A percentile compares a stretch with the other conserved stretches of the same genome.
Conservation (phyloP, 192 early-diverging fungal genomes). For the Backusella sp. region DNA sequence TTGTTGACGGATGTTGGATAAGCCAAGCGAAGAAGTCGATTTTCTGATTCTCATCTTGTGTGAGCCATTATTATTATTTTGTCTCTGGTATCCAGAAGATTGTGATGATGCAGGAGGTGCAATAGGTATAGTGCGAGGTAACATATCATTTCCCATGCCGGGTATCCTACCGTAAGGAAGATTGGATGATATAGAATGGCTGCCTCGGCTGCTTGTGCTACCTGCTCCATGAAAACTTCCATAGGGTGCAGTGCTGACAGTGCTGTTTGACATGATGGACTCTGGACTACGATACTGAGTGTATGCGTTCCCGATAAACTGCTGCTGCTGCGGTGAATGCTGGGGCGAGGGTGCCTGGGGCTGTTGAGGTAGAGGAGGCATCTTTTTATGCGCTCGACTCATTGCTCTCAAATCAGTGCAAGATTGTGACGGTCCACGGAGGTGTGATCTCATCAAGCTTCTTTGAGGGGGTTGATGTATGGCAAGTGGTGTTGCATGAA, state of each 20-base stretch:
- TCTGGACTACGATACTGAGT: conserved; percentile 9
- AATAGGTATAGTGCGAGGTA: conserved; percentile 6
- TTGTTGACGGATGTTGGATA: neutral
- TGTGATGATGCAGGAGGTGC: conserved; percentile 4
- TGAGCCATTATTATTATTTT: neutral
- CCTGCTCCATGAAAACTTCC: neutral
- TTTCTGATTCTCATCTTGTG: conserved; percentile 14
- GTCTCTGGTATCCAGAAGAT: conserved; percentile 6
- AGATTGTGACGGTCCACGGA: conserved; percentile 8
- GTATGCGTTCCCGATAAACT: neutral
- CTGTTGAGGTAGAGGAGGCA: neutral
- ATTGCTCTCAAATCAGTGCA: conserved; percentile 6
- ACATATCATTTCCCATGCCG: neutral
- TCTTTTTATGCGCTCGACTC: neutral
- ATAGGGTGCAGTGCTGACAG: neutral
- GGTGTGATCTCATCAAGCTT: conserved; percentile 1
- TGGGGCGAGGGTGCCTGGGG: neutral
- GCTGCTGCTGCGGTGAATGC: neutral
- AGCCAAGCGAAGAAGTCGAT: neutral
- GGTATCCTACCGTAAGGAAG: neutral
- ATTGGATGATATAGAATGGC: neutral
- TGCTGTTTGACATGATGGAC: conserved; percentile 4
- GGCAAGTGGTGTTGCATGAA: conserved; percentile 5
- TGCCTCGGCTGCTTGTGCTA: neutral
- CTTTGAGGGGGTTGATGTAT: neutral